Conservation (phyloP, 768 basidiomycete species). For the Cystofilobasidium macerans region DNA sequence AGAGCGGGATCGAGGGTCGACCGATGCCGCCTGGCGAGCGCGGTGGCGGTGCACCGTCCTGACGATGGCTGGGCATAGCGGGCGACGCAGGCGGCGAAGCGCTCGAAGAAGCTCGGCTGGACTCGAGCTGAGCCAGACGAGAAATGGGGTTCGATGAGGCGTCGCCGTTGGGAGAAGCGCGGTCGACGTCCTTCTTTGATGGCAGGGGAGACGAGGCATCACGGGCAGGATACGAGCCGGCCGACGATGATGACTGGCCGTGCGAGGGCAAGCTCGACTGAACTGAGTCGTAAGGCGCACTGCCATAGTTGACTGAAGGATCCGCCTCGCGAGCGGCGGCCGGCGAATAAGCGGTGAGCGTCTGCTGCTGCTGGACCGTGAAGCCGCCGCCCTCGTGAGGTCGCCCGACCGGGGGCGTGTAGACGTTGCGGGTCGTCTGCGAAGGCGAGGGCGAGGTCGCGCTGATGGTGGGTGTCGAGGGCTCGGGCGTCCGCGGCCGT, state of each 20-base stretch:
- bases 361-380: no score
- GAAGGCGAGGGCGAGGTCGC: not conserved
- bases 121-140: not conserved
- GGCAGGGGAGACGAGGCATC: not conserved
- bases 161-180: not conserved
- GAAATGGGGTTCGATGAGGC: not conserved
- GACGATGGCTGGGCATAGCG: not conserved
- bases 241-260: no score
- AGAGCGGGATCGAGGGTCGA: not conserved
- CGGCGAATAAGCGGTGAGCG: no score
- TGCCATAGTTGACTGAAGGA: no score
- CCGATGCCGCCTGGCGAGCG: not conserved
- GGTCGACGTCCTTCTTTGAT: no score
- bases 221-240: no score
- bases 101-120: not conserved
- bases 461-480: not conserved
- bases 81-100: not conserved
- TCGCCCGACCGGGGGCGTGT: not conserved
- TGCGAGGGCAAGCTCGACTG: no score
- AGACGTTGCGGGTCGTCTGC: not conserved
- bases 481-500: not conserved
- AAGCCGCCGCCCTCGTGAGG: not conserved
- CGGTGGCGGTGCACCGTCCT: not conserved
- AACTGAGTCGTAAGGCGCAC: no score
- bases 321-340: no score